phyloP scores from a whole-genome alignment of 371 early-diverging fungal species.

The Massospora cicadina region DNA sequence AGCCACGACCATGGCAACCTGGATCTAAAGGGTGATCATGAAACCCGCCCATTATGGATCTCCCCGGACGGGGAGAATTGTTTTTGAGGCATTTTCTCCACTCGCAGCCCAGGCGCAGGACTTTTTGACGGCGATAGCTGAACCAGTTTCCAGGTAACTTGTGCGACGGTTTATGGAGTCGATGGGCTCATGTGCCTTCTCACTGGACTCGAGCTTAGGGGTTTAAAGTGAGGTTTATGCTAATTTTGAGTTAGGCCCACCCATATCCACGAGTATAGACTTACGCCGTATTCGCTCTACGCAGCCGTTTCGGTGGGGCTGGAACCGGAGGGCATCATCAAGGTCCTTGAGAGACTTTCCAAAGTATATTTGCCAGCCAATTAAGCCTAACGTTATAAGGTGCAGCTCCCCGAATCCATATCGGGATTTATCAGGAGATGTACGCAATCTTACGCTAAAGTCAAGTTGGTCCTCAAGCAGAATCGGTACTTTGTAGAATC shows the following conservation, averaged over 20 bases:
- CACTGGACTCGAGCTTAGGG: not conserved
- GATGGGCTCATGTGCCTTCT: constrained; percentile 1
- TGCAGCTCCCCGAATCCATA: constrained; percentile 71
- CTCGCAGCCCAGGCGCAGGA: constrained; percentile 92
- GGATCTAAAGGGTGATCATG: constrained; percentile 1
- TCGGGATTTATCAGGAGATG: constrained; percentile 74
- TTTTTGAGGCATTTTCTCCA: constrained; percentile 56
- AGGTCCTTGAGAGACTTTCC: constrained; percentile 79
- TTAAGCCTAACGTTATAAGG: constrained; percentile 13
- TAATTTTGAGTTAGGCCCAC: constrained; percentile 44
- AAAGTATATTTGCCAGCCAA: constrained; percentile 31
- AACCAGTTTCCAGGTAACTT: constrained; percentile 79
- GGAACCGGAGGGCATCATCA: constrained; percentile 88
- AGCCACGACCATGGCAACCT: not conserved
- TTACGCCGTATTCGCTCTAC: constrained; percentile 96
- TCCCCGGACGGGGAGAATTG: not conserved
- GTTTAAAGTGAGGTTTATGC: constrained; percentile 1
- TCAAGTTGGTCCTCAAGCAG: constrained; percentile 91
- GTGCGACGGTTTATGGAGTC: not conserved
- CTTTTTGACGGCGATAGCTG: constrained; percentile 96
- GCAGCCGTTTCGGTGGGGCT: constrained; percentile 99
- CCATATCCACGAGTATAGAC: constrained; percentile 94
- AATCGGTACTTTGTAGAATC: constrained; percentile 91
- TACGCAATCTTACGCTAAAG: constrained; percentile 92
- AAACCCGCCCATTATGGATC: constrained; percentile 1